phyloP scores from a whole-genome alignment of 164 flowering plant genomes.

The Annona cherimola region DNA sequence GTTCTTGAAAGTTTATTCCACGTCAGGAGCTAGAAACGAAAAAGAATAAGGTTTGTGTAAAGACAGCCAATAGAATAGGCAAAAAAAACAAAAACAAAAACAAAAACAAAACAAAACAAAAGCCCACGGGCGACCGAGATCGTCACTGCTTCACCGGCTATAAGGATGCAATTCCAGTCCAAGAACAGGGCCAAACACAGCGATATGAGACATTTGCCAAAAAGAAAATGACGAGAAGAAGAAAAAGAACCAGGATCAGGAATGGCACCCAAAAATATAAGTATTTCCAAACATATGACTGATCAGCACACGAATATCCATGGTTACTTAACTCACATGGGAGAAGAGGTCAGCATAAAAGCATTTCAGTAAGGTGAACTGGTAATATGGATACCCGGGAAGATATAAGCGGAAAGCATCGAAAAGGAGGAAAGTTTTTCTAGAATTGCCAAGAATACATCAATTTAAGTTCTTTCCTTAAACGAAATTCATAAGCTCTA shows the following conservation, averaged over 20 bases:
- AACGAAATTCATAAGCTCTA: background rate
- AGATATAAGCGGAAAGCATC: background rate
- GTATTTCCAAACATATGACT: background rate
- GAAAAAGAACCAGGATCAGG: too few relatives aligned
- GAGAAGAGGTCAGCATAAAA: background rate
- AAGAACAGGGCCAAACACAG: too few relatives aligned
- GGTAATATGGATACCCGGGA: background rate
- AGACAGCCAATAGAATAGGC: background rate
- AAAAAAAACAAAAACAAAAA: background rate
- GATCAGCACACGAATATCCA: background rate
- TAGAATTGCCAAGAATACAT: background rate
- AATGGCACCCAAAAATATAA: background rate
- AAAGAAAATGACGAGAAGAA: too few relatives aligned
- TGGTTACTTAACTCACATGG: background rate
- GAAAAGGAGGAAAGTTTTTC: background rate
- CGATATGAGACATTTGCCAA: too few relatives aligned
- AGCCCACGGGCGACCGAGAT: too few relatives aligned
- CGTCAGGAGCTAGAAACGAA: background rate
- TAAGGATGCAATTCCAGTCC: too few relatives aligned
- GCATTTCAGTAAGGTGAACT: background rate
- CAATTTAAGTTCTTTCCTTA: background rate
- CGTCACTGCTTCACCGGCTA: too few relatives aligned
- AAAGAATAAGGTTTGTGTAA: slow-evolving; percentile 1
- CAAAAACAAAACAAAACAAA: too few relatives aligned
- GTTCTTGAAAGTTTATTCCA: background rate